phyloP scores from a whole-genome alignment of 2,329 filamentous ascomycete genomes.

The Akanthomyces dipterigenus region DNA sequence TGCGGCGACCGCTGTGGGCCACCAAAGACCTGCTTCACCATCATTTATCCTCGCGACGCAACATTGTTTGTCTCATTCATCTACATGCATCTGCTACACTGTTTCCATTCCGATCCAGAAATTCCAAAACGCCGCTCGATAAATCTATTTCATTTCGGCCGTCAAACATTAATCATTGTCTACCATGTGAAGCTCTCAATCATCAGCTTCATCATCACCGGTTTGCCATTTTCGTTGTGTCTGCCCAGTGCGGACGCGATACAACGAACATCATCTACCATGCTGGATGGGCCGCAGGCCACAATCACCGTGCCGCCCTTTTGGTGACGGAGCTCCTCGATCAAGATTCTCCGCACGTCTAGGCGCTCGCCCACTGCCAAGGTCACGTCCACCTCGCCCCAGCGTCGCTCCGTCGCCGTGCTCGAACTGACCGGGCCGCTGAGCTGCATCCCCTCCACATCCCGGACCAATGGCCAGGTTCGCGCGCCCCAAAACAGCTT shows the following conservation, averaged over 20 bases:
- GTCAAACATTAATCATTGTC: background rate
- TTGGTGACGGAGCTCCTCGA: constrained; percentile 17
- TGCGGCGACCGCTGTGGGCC: background rate
- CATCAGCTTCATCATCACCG: constrained; percentile 5
- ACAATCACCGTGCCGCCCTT: constrained; percentile 22
- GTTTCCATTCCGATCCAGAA: background rate
- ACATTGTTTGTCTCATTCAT: background rate
- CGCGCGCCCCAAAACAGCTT: constrained; percentile 26
- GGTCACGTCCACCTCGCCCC: constrained; percentile 23
- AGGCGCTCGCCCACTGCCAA: constrained; percentile 24
- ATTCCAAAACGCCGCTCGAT: background rate
- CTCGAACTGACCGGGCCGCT: constrained; percentile 1
- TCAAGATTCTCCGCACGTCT: constrained; percentile 20
- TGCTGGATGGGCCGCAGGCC: constrained; percentile 22
- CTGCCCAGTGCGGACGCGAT: constrained; percentile 8
- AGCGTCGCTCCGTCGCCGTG: constrained; percentile 10
- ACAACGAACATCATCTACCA: constrained; percentile 24
- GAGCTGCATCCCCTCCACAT: constrained; percentile 20
- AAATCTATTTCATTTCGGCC: background rate
- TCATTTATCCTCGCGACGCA: background rate
- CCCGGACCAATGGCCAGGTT: constrained; percentile 19
- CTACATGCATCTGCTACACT: background rate
- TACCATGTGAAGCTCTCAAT: constrained; percentile 12
- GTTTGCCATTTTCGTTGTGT: constrained; percentile 9
- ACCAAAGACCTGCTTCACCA: background rate